Conservation (phyloP, 169 alveolate species). For the Plasmodium yoelii region DNA sequence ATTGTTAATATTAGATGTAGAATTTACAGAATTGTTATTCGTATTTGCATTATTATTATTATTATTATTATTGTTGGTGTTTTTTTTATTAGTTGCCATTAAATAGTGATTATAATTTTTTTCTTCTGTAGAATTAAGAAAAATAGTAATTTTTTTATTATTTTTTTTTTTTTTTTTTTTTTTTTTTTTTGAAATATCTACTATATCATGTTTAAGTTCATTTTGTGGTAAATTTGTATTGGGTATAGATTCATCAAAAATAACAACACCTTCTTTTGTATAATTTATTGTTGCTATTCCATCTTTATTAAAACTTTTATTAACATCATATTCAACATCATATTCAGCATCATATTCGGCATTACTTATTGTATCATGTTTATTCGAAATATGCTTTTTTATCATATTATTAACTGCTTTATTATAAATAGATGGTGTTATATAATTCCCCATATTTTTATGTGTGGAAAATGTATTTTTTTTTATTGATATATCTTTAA, state of each 20-base stretch:
- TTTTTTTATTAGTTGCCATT: background rate
- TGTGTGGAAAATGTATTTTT: conserved; percentile 23
- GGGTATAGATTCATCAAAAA: background rate
- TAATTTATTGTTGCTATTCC: background rate
- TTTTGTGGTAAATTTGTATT: background rate
- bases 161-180: background rate
- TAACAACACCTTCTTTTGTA: background rate
- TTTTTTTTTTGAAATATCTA: background rate
- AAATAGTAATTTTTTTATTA: background rate
- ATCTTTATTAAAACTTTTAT: background rate
- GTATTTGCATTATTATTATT: too few species aligned
- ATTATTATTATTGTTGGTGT: background rate
- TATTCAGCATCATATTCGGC: too few species aligned
- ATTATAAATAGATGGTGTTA: background rate
- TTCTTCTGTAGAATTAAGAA: background rate
- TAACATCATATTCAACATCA: background rate
- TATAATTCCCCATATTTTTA: conserved; percentile 11
- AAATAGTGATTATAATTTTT: background rate
- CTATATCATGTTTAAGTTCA: background rate
- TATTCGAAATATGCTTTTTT: background rate
- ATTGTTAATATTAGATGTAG: background rate
- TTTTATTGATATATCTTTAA: conserved; percentile 47
- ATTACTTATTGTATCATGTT: too few species aligned
- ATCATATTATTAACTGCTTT: background rate
- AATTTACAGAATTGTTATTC: conserved; percentile 30